A percentile compares a stretch with the other conserved stretches of the same genome.
phyloP scores from a whole-genome alignment of 169 alveolate genomes.

The Cryptosporidium sp. region DNA sequence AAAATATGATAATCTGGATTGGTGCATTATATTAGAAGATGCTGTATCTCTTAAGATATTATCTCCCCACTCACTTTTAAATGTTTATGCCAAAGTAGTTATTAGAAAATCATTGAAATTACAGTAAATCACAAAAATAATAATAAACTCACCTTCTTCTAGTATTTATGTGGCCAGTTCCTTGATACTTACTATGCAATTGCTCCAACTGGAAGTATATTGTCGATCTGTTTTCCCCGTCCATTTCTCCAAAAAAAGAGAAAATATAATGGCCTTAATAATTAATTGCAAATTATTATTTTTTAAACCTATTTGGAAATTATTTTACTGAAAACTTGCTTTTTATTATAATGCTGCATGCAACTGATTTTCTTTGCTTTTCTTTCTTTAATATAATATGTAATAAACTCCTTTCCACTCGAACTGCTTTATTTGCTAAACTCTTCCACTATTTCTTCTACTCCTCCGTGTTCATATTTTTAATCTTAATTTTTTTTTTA shows the following conservation, averaged over 20 bases:
- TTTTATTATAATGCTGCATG: too few relatives aligned
- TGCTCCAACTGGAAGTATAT: slow-evolving; percentile 94
- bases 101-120: neutral
- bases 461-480: neutral
- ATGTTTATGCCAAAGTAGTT: neutral
- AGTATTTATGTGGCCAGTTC: slow-evolving; percentile 94
- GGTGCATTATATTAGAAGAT: slow-evolving; percentile 93
- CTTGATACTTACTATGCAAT: slow-evolving; percentile 94
- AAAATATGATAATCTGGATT: slow-evolving; percentile 91
- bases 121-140: too few relatives aligned
- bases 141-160: slow-evolving; percentile 88
- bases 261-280: neutral
- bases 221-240: slow-evolving; percentile 85
- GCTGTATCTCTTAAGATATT: slow-evolving; percentile 92
- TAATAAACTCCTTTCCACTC: neutral
- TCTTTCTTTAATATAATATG: neutral
- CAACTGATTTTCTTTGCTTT: too few relatives aligned
- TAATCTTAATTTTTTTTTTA: too few relatives aligned
- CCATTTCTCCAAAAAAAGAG: neutral
- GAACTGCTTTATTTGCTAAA: neutral
- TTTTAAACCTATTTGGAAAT: neutral
- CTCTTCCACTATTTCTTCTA: too few relatives aligned
- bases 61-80: slow-evolving; percentile 91
- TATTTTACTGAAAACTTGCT: too few relatives aligned
- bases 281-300: neutral